Evolutionary conservation across 345 rosid species (phyloP), one percentile per base, ranked within the genome.

Genomic region (Rhodamnia argentea): DNA sequence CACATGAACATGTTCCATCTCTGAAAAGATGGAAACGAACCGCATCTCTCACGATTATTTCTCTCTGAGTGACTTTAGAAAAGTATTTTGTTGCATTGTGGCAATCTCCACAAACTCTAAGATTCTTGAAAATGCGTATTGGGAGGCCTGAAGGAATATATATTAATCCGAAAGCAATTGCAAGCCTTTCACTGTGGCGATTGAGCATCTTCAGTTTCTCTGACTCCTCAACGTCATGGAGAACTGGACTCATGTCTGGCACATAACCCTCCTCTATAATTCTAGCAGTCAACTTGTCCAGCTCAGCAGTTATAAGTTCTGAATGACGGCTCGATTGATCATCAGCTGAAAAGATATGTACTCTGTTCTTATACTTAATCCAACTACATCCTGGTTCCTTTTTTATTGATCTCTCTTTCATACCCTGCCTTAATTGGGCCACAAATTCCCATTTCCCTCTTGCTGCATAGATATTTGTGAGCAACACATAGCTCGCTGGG

Each of bases 371-470:
- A 90, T 95, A 94, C 85, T 93, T 95, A 88, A 97, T 96, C 99
- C 99, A 97, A 85, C 99, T 97, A 87, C 88, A 96, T 85, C 99
- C 99, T 0, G 97, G 98, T 90, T 95, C 98, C 89, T 97, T 95
- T 87, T 89, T 94, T 85, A 93, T 95, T 42, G 96, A 93, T 85
- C 90, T 92, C 62, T 90, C 95, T 90, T 93, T 91, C 97, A 95
- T 97, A 90, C 89, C 91, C 85, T 82, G 87, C 87, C 94, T 93
- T 78, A 96, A 85, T 86, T 92, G 92, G 10, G 99, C 91, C 84
- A 97, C 97, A 56, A 85, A 75, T 26, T 93, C 94, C 97, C 98
- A 96, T 89, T 92, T 85, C 70, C 94, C 94, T 81, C 90, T 91
- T 11, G 93, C 90, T 85, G 98, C 99, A 87, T 94, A 97, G 84